Base-by-base conservation (phyloP, 202 grass and related monocot genomes). In the Schoenoplectus tabernaemontani region DNA sequence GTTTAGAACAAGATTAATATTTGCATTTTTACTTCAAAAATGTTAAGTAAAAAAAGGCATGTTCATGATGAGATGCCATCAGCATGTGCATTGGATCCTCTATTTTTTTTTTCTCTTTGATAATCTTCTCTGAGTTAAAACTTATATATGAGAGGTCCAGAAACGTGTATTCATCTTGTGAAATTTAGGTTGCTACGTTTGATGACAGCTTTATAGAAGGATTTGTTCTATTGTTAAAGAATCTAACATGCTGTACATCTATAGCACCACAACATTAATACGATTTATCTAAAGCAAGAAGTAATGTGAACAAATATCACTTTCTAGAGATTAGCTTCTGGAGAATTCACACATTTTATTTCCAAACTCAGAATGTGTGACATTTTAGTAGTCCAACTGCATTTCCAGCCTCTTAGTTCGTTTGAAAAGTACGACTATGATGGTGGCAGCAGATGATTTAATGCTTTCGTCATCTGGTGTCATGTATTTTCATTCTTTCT, bases 341-440 rank as follows among this genome's bases (percentile, higher is more conserved):
- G 5, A 33, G n/a, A 17, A 61, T 79, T 79, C 12, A 28, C 32
- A 48, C 22, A 46, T 46, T 48, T 20, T 39, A 63, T 47, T 61
- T 79, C 36, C 22, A 79, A 63, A 79, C 33, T 48, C 12, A 79
- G 34, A 64, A 57, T 48, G 48, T 47, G 15, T 46, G 77, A 70
- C 20, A 71, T 2, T 71, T 20, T 20, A 10, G 20, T 60, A 32
- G 30, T 28, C 48, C 10, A 62, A 64, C 39, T 79, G 57, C 37
- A 63, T 28, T 59, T 20, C 62, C 37, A 44, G 9, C 76, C 50
- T 60, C 58, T 44, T 34, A 57, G 24, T 60, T 63, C 26, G 23
- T 64, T 64, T 79, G 77, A 79, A 79, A 79, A 48, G 36, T 79
- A 48, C 17, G 20, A 46, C 41, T 79, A 3, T 33, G 47, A 9